phyloP scores from a whole-genome alignment of 805 yeast genomes.

The Yamadazyma scolyti region DNA sequence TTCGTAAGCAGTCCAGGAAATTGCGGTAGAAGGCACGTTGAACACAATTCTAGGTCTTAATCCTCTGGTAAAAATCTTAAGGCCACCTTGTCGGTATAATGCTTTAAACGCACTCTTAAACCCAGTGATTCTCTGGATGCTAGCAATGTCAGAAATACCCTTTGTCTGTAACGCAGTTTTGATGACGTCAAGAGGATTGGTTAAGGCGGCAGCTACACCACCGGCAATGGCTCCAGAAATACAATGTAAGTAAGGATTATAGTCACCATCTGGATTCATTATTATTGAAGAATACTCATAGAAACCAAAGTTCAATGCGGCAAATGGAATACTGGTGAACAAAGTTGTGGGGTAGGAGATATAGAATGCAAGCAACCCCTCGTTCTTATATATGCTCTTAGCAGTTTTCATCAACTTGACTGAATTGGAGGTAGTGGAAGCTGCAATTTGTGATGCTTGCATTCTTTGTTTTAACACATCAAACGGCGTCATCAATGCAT shows the following conservation, averaged over 20 bases:
- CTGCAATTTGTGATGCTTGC: conserved; percentile 47
- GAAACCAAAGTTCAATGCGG: conserved; percentile 89
- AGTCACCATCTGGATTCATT: conserved; percentile 71
- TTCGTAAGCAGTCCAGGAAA: conserved; percentile 96
- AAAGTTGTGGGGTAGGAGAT: conserved; percentile 93
- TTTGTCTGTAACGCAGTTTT: conserved; percentile 89
- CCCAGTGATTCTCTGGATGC: conserved; percentile 57
- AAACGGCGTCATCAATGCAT: conserved; percentile 96
- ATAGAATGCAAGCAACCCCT: conserved; percentile 80
- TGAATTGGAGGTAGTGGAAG: conserved; percentile 15
- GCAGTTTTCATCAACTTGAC: conserved; percentile 35
- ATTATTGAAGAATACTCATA: conserved; percentile 80
- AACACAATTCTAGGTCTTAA: conserved; percentile 86
- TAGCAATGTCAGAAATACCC: conserved; percentile 47
- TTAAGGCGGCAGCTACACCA: conserved; percentile 89
- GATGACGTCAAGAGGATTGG: conserved; percentile 92
- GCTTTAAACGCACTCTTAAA: conserved; percentile 68
- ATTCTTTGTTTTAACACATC: conserved; percentile 94
- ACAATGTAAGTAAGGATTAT: conserved; percentile 91
- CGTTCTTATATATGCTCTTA: conserved; percentile 48
- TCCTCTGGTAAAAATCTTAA: conserved; percentile 74
- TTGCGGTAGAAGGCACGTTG: conserved; percentile 94
- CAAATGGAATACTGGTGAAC: conserved; percentile 89
- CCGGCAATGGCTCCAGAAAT: conserved; percentile 93
- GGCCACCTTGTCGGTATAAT: conserved; percentile 58